A percentile compares a stretch with the other conserved stretches of the same genome.
phyloP scores from a whole-genome alignment of 1,284 basidiomycete species.

The Salmacisia buchloeana region DNA sequence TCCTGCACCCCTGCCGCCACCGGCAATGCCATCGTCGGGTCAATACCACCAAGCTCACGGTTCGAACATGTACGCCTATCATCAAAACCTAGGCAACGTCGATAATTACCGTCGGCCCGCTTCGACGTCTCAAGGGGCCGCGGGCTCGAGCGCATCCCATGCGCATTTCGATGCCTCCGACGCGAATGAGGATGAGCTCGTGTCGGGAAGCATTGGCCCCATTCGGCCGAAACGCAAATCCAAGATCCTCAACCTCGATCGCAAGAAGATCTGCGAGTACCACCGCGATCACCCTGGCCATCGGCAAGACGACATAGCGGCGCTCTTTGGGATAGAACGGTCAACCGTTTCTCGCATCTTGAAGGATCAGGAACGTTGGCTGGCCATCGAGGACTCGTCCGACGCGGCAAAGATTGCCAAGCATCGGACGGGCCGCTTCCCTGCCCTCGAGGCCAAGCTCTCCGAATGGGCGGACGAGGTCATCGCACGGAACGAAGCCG shows the following conservation, averaged over 20 bases:
- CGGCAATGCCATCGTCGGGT: not conserved
- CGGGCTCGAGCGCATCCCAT: not conserved
- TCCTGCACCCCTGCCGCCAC: not conserved
- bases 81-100: no score
- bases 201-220: not conserved
- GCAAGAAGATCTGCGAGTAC: constrained; percentile 65
- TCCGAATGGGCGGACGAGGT: constrained; percentile 61
- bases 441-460: constrained; percentile 66
- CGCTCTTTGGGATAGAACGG: constrained; percentile 70
- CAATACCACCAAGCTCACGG: no score
- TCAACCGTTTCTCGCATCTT: constrained; percentile 90
- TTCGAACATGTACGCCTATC: no score
- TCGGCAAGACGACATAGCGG: constrained; percentile 60
- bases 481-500: constrained; percentile 55
- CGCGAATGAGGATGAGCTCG: not conserved
- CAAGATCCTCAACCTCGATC: constrained; percentile 55
- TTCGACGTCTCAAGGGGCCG: no score
- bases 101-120: no score
- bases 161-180: not conserved
- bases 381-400: constrained; percentile 56
- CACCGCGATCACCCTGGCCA: constrained; percentile 56
- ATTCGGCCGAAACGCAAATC: constrained; percentile 23
- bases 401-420: constrained; percentile 29
- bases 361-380: constrained; percentile 74
- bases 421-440: constrained; percentile 56